Conservation (phyloP, 139 green algal species). For the Tetraselmis chui region DNA sequence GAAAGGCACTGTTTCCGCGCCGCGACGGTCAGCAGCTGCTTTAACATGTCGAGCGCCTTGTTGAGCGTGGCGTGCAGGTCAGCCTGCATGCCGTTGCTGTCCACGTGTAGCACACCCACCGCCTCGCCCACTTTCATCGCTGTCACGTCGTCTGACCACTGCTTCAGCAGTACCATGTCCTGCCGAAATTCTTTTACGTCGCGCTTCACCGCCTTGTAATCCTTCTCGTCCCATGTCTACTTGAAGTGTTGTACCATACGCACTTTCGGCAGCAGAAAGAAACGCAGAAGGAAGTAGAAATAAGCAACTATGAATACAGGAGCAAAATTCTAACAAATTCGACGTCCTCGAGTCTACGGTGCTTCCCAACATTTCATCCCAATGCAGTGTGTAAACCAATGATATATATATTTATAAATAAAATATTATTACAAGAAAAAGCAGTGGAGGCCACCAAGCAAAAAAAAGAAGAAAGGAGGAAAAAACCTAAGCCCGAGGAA, state of each 20-base stretch:
- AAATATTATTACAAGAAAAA: no score
- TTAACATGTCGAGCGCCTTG: constrained; percentile 22
- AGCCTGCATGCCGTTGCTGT: constrained; percentile 5
- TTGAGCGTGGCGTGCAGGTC: constrained; percentile 20
- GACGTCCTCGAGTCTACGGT: no score
- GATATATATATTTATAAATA: no score
- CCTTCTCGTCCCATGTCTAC: constrained; percentile 14
- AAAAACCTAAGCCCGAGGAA: no score
- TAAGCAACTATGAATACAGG: no score
- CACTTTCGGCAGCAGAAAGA: no score
- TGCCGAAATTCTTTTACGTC: constrained; percentile 34
- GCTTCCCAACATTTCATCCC: no score
- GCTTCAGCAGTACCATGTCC: constrained; percentile 44
- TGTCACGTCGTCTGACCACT: constrained; percentile 23
- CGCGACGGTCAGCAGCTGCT: constrained; percentile 31
- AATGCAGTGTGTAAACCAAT: no score
- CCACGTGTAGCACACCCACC: constrained; percentile 23
- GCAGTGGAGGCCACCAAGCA: no score
- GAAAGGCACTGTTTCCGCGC: constrained; percentile 30
- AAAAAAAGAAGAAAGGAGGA: no score
- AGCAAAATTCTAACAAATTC: no score
- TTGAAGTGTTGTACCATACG: constrained; percentile 32
- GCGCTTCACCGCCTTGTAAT: constrained; percentile 25
- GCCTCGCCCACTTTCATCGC: constrained; percentile 20
- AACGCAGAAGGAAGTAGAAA: no score